Evolutionary conservation across 306 rosid genomes (phyloP).

Genomic region (Rosa chinensis): DNA sequence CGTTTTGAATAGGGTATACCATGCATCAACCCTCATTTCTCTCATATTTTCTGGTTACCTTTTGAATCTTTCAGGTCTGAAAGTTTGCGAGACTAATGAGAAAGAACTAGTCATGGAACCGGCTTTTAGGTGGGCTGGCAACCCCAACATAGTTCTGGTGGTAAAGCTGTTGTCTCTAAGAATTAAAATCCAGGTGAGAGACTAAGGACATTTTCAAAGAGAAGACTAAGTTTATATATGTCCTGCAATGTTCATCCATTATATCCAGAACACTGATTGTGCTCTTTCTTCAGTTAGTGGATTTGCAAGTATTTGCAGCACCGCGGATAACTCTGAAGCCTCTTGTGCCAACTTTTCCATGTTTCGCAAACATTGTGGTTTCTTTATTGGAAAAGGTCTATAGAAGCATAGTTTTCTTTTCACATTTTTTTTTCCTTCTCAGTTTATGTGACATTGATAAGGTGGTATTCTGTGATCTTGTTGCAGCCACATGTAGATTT

Average conservation of each 20-base stretch:
- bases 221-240: slow-evolving; percentile 15
- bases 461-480: slow-evolving; percentile 11
- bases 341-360: slow-evolving; percentile 89
- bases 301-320: slow-evolving; percentile 70
- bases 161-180: slow-evolving; percentile 51
- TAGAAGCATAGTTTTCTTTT: background rate
- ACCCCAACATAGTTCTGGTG: slow-evolving; percentile 67
- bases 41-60: slow-evolving; percentile 7
- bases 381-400: slow-evolving; percentile 87
- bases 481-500: slow-evolving; percentile 90
- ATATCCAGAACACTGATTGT: slow-evolving; percentile 34
- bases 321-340: slow-evolving; percentile 76
- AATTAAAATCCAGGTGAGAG: slow-evolving; percentile 70
- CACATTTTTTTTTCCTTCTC: slow-evolving; percentile 8
- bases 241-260: slow-evolving; percentile 19
- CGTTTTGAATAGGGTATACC: background rate
- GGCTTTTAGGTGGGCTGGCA: slow-evolving; percentile 82
- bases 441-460: background rate
- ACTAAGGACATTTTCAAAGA: slow-evolving; percentile 20
- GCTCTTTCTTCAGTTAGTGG: slow-evolving; percentile 65
- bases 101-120: slow-evolving; percentile 84
- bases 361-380: slow-evolving; percentile 66
- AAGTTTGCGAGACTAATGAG: slow-evolving; percentile 76
- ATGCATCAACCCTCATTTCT: background rate
- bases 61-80: slow-evolving; percentile 56